A percentile compares a stretch with the other conserved stretches of the same genome.
phyloP scores from a whole-genome alignment of 257 asterid species.

The Jacaranda mimosifolia region DNA sequence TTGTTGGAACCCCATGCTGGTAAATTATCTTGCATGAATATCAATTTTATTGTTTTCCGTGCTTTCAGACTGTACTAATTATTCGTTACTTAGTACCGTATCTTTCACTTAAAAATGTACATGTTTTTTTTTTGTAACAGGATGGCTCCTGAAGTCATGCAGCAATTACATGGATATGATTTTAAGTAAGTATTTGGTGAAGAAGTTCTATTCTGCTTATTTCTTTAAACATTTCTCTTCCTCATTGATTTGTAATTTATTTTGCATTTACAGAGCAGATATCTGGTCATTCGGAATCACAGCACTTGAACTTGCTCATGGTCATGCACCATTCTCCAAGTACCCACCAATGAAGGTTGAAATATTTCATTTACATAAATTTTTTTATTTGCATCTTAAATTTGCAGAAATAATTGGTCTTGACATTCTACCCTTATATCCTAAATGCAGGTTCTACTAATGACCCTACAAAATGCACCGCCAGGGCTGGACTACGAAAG shows the following conservation, averaged over 20 bases:
- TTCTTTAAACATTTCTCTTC: constrained; percentile 20
- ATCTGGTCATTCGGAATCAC: constrained; percentile 97
- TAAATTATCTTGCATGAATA: constrained; percentile 43
- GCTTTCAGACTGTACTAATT: neutral
- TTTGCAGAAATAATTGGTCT: constrained; percentile 26
- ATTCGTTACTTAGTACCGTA: constrained; percentile 21
- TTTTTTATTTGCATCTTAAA: constrained; percentile 26
- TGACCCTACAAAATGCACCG: constrained; percentile 97
- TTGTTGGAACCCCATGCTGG: constrained; percentile 99
- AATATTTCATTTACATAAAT: constrained; percentile 7
- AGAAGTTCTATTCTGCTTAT: constrained; percentile 27
- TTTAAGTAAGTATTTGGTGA: constrained; percentile 70
- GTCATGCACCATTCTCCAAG: constrained; percentile 93
- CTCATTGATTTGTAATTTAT: constrained; percentile 34
- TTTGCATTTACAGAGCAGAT: constrained; percentile 83
- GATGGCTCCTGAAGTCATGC: constrained; percentile 99
- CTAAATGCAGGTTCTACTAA: constrained; percentile 80
- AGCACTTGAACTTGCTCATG: constrained; percentile 97
- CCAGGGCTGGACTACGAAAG: constrained; percentile 97
- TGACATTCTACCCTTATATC: constrained; percentile 25
- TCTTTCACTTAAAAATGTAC: constrained; percentile 18
- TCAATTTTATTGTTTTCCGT: neutral
- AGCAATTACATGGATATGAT: constrained; percentile 94
- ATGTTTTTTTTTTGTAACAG: constrained; percentile 46
- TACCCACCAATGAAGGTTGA: constrained; percentile 95